A percentile compares a stretch with the other conserved stretches of the same genome.
These are phyloP conservation scores for Pichia manshurica DNA, from an alignment of 805 yeast species.

Conservation along the genomic window DNA sequence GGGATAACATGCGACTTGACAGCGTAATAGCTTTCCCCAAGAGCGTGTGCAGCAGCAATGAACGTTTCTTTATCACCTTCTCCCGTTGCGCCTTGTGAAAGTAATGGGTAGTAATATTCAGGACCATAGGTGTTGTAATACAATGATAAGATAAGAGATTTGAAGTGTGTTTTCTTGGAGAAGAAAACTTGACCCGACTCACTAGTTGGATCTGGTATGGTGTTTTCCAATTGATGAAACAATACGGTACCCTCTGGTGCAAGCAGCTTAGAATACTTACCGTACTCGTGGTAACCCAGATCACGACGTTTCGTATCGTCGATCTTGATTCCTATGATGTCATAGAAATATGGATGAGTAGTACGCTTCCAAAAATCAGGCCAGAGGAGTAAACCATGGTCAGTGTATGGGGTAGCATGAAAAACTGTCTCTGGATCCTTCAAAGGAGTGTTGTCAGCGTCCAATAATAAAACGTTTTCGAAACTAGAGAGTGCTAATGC, in stretches of 20 bases:
- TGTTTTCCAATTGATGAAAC: conserved; percentile 52
- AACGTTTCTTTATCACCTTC: conserved; percentile 60
- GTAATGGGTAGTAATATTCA: conserved; percentile 46
- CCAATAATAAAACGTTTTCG: conserved; percentile 37
- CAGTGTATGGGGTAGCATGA: conserved; percentile 36
- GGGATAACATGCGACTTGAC: conserved; percentile 52
- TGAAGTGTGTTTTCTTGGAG: conserved; percentile 49
- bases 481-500: conserved; percentile 39
- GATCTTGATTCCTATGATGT: conserved; percentile 37
- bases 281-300: conserved; percentile 9
- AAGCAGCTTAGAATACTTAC: conserved; percentile 43
- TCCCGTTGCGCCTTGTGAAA: conserved; percentile 44
- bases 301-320: conserved; percentile 17
- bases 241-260: conserved; percentile 34
- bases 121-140: conserved; percentile 62
- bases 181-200: conserved; percentile 63
- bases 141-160: conserved; percentile 46
- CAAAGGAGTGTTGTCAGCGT: conserved; percentile 39
- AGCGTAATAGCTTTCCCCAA: conserved; percentile 53
- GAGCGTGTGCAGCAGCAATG: conserved; percentile 49
- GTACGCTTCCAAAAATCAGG: conserved; percentile 68
- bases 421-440: conserved; percentile 30
- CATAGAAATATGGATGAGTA: conserved; percentile 53
- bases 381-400: conserved; percentile 56
- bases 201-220: conserved; percentile 58